Base-by-base conservation (phyloP, 371 early-diverging fungal genomes). In the Mortierella sp. region DNA sequence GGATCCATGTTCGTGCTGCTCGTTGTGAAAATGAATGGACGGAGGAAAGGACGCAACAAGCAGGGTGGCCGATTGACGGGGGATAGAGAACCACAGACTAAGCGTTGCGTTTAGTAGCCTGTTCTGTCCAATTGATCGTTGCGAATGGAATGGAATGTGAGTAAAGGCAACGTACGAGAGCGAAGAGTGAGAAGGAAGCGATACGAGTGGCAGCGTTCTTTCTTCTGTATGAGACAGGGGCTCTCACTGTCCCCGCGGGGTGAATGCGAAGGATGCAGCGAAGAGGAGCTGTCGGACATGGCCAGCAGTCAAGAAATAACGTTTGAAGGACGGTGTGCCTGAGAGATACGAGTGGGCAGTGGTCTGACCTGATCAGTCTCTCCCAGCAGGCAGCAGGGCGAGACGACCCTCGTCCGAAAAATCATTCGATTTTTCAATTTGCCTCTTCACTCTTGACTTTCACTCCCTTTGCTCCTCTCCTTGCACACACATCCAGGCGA, bases 391-490 rank as follows among this genome's bases (percentile, higher is more conserved):
- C 24, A 53, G 28, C 53, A 1, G 26, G 57, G 1, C 14, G 10
- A 53, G 26, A 9, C 54, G 34, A 46, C 43, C 55, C 61, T n/a
- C 53, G 28, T 19, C 24, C 43, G 55, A 74, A 69, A 79, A 69
- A 79, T 64, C 74, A 74, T 74, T 71, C 75, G 79, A 79, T 59
- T 59, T 59, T 59, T 59, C n/a, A n/a, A n/a, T n/a, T 28, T 74
- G 31, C 21, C 40, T 40, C 57, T 55, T 26, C 21, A 28, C 24
- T 51, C 13, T 54, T 71, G 71, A 8, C 43, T 55, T 31, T 40
- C 43, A 37, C 48, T 48, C 72, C 8, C 61, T 43, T 8, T 59
- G 13, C 48, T 26, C 14, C 16, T 6, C 59, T 0, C 16, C 4
- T 14, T 59, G 28, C 59, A 59, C 16, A 31, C 57, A 28, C 28